Percentiles rank a stretch among this genome's conserved stretches.
Conservation (phyloP, 163 green algal species). For the Scenedesmus sp. region DNA sequence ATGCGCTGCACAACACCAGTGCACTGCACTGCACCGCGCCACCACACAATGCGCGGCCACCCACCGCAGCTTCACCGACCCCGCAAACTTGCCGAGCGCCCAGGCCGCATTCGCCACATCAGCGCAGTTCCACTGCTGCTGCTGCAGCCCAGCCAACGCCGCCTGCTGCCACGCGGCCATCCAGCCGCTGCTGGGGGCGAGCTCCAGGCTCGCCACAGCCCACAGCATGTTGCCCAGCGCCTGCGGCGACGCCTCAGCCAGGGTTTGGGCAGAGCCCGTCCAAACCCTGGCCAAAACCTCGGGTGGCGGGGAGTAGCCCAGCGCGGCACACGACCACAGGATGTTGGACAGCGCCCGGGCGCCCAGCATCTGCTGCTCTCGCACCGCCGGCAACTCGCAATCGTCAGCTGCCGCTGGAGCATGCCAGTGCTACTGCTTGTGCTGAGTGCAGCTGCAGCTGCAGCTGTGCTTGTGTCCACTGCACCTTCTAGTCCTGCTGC, state of each 20-base stretch:
- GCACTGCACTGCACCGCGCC: neutral
- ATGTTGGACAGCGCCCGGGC: constrained; percentile 30
- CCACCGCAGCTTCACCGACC: neutral
- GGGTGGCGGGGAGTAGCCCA: neutral
- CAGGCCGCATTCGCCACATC: constrained; percentile 51
- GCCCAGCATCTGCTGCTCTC: constrained; percentile 9
- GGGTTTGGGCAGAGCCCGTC: neutral
- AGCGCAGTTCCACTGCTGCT: constrained; percentile 16
- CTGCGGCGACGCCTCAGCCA: constrained; percentile 29
- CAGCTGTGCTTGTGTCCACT: neutral
- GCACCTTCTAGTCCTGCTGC: neutral
- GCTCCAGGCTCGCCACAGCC: constrained; percentile 25
- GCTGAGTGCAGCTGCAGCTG: neutral
- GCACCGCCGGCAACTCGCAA: neutral
- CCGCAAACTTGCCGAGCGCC: constrained; percentile 46
- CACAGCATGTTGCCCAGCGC: constrained; percentile 51
- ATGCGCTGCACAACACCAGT: neutral
- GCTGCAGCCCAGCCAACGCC: neutral
- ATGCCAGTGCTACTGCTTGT: constrained; percentile 12
- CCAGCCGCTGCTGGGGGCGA: neutral
- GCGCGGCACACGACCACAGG: constrained; percentile 26
- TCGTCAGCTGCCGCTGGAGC: neutral
- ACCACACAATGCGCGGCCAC: neutral
- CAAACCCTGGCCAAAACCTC: neutral
- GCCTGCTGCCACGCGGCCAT: neutral